These are phyloP conservation scores for Nidularia pulvinata DNA, from an alignment of 768 basidiomycete genomes.

Conservation along the genomic window DNA sequence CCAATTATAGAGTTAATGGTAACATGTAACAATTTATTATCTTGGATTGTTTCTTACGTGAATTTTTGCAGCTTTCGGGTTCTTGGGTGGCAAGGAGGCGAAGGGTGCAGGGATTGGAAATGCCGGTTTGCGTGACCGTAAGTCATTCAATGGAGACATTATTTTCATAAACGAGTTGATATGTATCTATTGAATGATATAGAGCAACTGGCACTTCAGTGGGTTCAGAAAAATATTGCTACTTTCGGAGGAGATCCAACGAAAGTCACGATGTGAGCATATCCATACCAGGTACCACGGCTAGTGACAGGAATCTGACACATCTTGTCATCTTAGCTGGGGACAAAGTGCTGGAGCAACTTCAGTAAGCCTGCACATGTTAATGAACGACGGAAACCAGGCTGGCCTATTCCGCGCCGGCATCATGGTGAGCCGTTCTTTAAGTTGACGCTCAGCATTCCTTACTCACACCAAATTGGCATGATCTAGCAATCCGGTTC, in stretches of 20 bases:
- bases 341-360: slow-evolving; percentile 18
- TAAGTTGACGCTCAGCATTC: neutral
- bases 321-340: slow-evolving; percentile 8
- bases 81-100: slow-evolving; percentile 36
- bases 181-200: neutral
- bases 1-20: slow-evolving; percentile 36
- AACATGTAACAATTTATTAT: neutral
- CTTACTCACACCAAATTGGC: neutral
- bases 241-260: slow-evolving; percentile 52
- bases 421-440: slow-evolving; percentile 10
- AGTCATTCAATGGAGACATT: slow-evolving; percentile 14
- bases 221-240: slow-evolving; percentile 52
- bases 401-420: slow-evolving; percentile 12
- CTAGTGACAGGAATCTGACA: neutral
- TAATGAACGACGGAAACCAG: slow-evolving; percentile 11
- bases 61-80: slow-evolving; percentile 27
- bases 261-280: slow-evolving; percentile 35
- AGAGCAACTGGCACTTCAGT: slow-evolving; percentile 48
- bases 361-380: slow-evolving; percentile 11
- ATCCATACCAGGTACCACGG: neutral
- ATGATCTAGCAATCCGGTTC: slow-evolving; percentile 15
- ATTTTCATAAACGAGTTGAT: neutral
- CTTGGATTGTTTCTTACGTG: neutral
- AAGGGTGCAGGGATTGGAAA: slow-evolving; percentile 41
- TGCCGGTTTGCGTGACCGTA: slow-evolving; percentile 50